phyloP scores from a whole-genome alignment of 202 grass and related monocot species.

The Panicum virgatum region DNA sequence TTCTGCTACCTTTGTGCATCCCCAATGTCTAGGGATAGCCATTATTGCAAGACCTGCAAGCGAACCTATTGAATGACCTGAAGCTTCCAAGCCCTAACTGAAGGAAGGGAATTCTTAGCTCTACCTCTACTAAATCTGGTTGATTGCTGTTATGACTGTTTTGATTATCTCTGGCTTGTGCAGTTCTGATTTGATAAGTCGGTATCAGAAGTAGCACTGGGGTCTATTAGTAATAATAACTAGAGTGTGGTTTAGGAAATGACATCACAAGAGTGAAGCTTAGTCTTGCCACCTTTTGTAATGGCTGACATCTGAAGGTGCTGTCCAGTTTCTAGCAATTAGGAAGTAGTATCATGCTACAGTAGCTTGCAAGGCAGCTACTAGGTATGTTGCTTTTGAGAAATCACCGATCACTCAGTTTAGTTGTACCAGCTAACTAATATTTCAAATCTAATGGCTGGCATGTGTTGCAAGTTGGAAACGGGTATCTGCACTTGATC shows the following conservation, averaged over 20 bases:
- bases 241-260: neutral
- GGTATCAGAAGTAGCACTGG: neutral
- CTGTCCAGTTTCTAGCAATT: neutral
- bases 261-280: neutral
- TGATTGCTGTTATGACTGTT: neutral
- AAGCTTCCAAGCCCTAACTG: neutral
- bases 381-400: neutral
- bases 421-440: neutral
- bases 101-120: neutral
- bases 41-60: slow-evolving; percentile 51
- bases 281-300: neutral
- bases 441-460: neutral
- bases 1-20: slow-evolving; percentile 80
- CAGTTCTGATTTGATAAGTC: neutral
- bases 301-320: neutral
- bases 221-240: neutral
- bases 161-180: neutral
- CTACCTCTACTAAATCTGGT: neutral
- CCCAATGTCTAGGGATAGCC: slow-evolving; percentile 53
- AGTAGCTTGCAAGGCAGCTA: neutral
- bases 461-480: neutral
- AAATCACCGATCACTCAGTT: neutral
- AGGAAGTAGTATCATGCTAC: neutral
- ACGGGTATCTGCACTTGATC: neutral
- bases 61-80: slow-evolving; percentile 43